Conservation (phyloP, 768 basidiomycete genomes). For the Auricularia auricula-judae region DNA sequence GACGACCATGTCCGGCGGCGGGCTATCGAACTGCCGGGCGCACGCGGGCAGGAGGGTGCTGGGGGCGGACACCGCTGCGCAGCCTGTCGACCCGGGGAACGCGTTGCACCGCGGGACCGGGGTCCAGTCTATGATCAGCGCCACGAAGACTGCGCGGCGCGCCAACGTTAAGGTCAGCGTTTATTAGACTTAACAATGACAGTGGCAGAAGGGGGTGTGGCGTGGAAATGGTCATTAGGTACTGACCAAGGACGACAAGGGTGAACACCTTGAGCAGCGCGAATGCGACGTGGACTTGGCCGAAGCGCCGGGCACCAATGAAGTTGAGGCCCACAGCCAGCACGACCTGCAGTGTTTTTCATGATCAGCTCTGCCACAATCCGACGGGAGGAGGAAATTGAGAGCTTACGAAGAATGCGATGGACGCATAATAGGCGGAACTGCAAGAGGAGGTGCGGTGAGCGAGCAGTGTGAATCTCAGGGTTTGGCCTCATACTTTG, state of each 20-base stretch:
- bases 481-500: background rate
- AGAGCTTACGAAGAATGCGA: background rate
- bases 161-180: no score
- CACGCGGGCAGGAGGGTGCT: background rate
- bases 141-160: background rate
- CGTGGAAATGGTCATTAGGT: background rate
- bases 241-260: slow-evolving; percentile 15
- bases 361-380: slow-evolving; percentile 11
- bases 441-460: background rate
- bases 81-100: background rate
- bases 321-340: slow-evolving; percentile 25
- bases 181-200: no score
- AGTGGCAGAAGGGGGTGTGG: background rate
- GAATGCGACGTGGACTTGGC: slow-evolving; percentile 24
- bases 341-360: slow-evolving; percentile 18
- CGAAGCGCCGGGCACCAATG: slow-evolving; percentile 21
- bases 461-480: background rate
- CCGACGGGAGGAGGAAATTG: background rate
- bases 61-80: background rate
- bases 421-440: background rate
- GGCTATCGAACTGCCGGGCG: background rate
- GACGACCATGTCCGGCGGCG: background rate
- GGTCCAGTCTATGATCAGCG: background rate
- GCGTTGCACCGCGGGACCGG: background rate
- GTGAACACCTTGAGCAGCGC: slow-evolving; percentile 20